A percentile compares a stretch with the other conserved stretches of the same genome.
Conservation (phyloP, 164 flowering plant species). For the Macadamia integrifolia region DNA sequence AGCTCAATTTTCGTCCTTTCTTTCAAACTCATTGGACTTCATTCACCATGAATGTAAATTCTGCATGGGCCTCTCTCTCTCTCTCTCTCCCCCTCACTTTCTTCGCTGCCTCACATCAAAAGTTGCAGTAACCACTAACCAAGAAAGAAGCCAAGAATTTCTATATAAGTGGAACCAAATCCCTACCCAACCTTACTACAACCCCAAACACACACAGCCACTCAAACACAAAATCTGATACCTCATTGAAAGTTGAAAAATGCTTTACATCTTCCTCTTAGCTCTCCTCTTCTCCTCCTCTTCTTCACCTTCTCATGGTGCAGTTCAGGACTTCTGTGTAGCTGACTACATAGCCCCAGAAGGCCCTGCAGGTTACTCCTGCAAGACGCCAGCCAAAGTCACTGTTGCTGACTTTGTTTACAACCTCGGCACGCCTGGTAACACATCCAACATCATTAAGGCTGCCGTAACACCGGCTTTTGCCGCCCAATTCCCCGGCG, state of each 20-base stretch:
- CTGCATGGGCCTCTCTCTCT: conserved; percentile 3
- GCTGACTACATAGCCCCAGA: conserved; percentile 43
- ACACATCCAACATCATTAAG: conserved; percentile 66
- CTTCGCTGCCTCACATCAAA: background rate
- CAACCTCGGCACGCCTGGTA: conserved; percentile 49
- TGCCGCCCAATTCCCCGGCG: conserved; percentile 48
- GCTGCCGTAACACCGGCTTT: conserved; percentile 79
- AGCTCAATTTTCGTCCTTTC: conserved; percentile 18
- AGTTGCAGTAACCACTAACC: background rate
- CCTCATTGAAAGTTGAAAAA: conserved; percentile 6
- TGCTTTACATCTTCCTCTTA: conserved; percentile 21
- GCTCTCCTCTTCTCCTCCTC: conserved; percentile 23
- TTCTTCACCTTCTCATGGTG: conserved; percentile 13
- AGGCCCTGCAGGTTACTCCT: conserved; percentile 64
- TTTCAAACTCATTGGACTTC: background rate
- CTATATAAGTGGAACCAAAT: conserved; percentile 14
- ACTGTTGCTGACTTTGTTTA: conserved; percentile 55
- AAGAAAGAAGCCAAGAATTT: too few relatives aligned
- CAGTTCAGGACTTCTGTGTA: conserved; percentile 72
- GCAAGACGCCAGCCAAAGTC: conserved; percentile 46
- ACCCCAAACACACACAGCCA: background rate
- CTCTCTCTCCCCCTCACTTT: background rate
- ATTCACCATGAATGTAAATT: conserved; percentile 12
- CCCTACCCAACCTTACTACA: background rate
- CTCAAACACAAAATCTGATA: background rate